phyloP scores from a whole-genome alignment of 371 early-diverging fungal genomes.

The Rhizopus arrhizus region DNA sequence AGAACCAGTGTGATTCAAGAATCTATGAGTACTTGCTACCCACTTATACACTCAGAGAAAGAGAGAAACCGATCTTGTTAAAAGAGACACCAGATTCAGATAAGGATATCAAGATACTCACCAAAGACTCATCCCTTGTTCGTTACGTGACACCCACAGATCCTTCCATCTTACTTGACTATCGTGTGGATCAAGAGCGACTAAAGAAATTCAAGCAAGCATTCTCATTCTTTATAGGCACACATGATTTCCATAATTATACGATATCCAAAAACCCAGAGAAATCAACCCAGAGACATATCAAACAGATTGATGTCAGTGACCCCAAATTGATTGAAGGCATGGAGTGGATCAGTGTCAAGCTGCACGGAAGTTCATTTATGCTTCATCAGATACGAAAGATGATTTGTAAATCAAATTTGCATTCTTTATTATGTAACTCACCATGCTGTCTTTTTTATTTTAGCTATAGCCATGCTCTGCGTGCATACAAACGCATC shows the following conservation, averaged over 20 bases:
- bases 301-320: slow-evolving; percentile 70
- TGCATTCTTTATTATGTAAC: neutral
- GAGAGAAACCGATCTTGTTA: slow-evolving; percentile 17
- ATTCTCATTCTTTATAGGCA: slow-evolving; percentile 81
- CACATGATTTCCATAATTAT: slow-evolving; percentile 97
- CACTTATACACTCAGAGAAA: slow-evolving; percentile 75
- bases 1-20: slow-evolving; percentile 88
- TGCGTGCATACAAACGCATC: slow-evolving; percentile 77
- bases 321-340: slow-evolving; percentile 81
- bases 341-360: slow-evolving; percentile 91
- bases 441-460: neutral
- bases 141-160: slow-evolving; percentile 43
- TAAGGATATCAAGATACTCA: slow-evolving; percentile 36
- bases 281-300: slow-evolving; percentile 74
- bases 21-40: slow-evolving; percentile 98
- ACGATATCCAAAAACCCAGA: slow-evolving; percentile 86
- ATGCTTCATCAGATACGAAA: slow-evolving; percentile 99
- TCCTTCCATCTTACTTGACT: slow-evolving; percentile 56
- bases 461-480: slow-evolving; percentile 75
- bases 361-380: slow-evolving; percentile 97
- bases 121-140: slow-evolving; percentile 34
- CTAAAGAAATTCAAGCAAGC: slow-evolving; percentile 69
- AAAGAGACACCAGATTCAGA: slow-evolving; percentile 18
- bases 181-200: slow-evolving; percentile 62
- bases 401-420: slow-evolving; percentile 81